Conservation (phyloP, 371 early-diverging fungal genomes). For the Mortierella sp. region DNA sequence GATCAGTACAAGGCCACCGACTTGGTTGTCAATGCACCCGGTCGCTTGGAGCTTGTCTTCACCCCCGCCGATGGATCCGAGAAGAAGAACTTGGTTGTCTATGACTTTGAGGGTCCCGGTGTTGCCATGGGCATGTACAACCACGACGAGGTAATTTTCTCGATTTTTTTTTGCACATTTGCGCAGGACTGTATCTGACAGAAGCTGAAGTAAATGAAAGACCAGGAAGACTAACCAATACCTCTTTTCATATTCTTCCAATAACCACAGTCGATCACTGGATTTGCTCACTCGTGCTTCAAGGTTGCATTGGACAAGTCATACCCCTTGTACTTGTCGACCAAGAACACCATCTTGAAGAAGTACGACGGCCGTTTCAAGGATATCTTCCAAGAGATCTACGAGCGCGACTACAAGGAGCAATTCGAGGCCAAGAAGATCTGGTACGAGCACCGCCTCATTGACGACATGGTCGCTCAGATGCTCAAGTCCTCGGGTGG, state of each 20-base stretch:
- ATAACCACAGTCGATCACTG: slow-evolving; percentile 75
- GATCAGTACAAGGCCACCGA: slow-evolving; percentile 97
- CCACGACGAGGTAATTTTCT: slow-evolving; percentile 69
- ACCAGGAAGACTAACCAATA: not conserved
- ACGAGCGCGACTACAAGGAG: slow-evolving; percentile 75
- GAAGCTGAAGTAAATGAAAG: not conserved
- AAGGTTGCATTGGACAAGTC: slow-evolving; percentile 87
- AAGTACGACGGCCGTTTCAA: slow-evolving; percentile 97
- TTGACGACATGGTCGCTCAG: slow-evolving; percentile 98
- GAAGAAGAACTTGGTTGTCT: slow-evolving; percentile 73
- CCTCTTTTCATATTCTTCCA: not conserved
- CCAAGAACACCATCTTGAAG: slow-evolving; percentile 96
- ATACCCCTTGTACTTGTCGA: slow-evolving; percentile 92
- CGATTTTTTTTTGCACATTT: not conserved
- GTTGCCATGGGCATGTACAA: slow-evolving; percentile 97
- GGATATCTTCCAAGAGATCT: slow-evolving; percentile 93
- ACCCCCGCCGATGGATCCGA: slow-evolving; percentile 85
- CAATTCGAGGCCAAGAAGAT: slow-evolving; percentile 79
- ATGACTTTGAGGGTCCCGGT: slow-evolving; percentile 85
- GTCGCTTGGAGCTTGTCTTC: slow-evolving; percentile 89
- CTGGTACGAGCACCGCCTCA: slow-evolving; percentile 96
- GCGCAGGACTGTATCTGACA: not conserved
- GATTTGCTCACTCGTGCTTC: slow-evolving; percentile 94
- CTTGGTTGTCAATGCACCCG: slow-evolving; percentile 85
- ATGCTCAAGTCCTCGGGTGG: slow-evolving; percentile 93